A percentile compares a stretch with the other conserved stretches of the same genome.
phyloP scores from a whole-genome alignment of 192 early-diverging fungal genomes.

The Rhizophagus clarus region DNA sequence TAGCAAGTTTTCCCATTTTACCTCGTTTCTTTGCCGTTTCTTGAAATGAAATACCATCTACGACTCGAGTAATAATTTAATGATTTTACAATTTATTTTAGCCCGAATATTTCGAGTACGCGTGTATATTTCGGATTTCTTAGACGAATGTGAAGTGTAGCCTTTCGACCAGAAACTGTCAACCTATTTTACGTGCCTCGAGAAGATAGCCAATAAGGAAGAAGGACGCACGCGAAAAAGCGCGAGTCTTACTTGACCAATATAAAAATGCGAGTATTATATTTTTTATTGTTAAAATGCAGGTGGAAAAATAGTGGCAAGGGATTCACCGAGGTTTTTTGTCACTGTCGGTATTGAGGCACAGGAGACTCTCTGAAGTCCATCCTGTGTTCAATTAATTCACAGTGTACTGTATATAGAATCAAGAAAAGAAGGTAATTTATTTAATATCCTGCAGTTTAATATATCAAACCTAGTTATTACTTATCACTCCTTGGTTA shows the following conservation, averaged over 20 bases:
- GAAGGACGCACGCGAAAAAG: slow-evolving; percentile 18
- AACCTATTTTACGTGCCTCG: slow-evolving; percentile 20
- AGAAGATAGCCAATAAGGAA: slow-evolving; percentile 10
- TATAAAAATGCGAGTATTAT: slow-evolving; percentile 32
- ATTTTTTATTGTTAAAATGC: slow-evolving; percentile 17
- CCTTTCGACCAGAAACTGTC: slow-evolving; percentile 13
- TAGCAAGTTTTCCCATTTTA: no score
- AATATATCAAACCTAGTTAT: no score
- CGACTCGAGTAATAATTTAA: no score
- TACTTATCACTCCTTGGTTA: no score
- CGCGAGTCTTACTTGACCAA: slow-evolving; percentile 18
- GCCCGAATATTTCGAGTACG: slow-evolving; percentile 20
- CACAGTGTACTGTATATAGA: no score
- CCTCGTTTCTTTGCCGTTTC: no score
- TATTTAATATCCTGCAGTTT: no score
- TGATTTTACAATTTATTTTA: no score
- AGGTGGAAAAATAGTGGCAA: slow-evolving; percentile 23
- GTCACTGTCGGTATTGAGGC: slow-evolving; percentile 26
- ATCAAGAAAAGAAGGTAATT: no score
- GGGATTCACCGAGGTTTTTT: slow-evolving; percentile 26
- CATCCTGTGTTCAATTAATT: slow-evolving; percentile 16
- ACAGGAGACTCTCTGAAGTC: slow-evolving; percentile 19
- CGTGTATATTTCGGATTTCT: slow-evolving; percentile 26
- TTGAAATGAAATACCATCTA: no score
- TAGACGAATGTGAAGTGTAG: slow-evolving; percentile 23